Evolutionary conservation across 2,329 filamentous ascomycete species (phyloP), one percentile per base, ranked within the genome.

Genomic region (Stagonosporopsis vannaccii): DNA sequence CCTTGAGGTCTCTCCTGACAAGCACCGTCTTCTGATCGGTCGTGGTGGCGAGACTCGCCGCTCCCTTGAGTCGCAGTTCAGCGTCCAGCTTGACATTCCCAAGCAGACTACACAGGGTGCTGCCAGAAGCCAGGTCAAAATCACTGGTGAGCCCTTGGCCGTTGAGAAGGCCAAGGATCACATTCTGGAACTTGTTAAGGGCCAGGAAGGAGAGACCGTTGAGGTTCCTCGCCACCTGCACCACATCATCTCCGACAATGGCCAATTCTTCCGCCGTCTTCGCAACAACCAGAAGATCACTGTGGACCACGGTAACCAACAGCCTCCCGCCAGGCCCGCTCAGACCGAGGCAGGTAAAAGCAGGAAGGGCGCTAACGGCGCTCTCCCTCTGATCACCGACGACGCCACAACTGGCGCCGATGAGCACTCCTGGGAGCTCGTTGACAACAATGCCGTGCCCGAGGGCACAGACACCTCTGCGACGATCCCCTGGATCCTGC

Each of bases 361-460:
- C 40, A 77, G 80, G 52, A 75, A 77, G 58, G 83, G 85, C 20
- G 81, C 82, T 35, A 88, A 86, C 61, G 86, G 85, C 40, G 84
- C 86, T 35, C 84, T 96, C 53, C 95, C 95, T n/a, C 79, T 99
- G 65, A 98, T 98, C 77, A 98, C 93, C 0, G 95, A 98, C 71
- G 91, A 85, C 1, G 85, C 87, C 13, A 62, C 60, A 25, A 79
- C 84, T 28, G 71, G 72, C 12, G 77, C 83, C 20, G 81, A 85
- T 6, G 87, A 90, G 61, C 88, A 96, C 80, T 91, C 90, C 2
- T 99, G 93, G 92, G 90, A 90, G 64, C 80, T 95, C 12, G 85
- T 96, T 58, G 87, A 92, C 71, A 84, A 85, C 35, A 86, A 87
- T 20, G 52, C 68, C 22, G 67, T 65, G 6, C 70, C 77, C 59